Base-by-base conservation (phyloP, 2,329 filamentous ascomycete species). In the Periconia macrospinosa region DNA sequence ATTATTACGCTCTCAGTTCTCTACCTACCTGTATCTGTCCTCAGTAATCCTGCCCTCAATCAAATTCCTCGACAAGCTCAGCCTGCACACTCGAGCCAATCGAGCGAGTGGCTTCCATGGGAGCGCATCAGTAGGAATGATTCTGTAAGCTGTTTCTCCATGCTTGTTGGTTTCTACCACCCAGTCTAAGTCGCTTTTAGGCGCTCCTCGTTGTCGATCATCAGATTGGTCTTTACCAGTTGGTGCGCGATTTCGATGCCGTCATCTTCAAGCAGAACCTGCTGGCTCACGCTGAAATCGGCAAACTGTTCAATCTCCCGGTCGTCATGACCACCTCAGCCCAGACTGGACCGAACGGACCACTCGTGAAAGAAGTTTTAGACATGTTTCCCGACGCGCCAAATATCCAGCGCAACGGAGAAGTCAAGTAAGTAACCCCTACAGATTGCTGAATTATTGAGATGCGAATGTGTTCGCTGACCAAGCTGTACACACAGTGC, bases 261-360 rank as follows among this genome's bases (percentile, higher is more conserved):
- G 83, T 80, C 11, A 78, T 86, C 37, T 92, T 83, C 78, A 80
- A 82, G 55, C 82, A 87, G 67, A 83, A 83, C 70, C 84, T 91
- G 58, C 74, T 89, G 41, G 88, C 85, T 1, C 88, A 91, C 61
- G 82, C 87, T 15, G 82, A 82, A 5, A 68, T 91, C 2, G 87
- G 83, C 50, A 82, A 85, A 49, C 74, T 85, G 49, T 92, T 91
- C 65, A 74, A 86, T 62, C 68, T 90, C 2, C 88, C 89, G 3
- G 83, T 87, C 6, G 78, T 92, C 53, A 71, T 92, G 76, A 88
- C 86, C 9, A 88, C 85, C 7, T 91, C 87, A 7, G 85, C 87
- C 2, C 81, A 91, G 62, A 75, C 70, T 41, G 88, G 88, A 3
- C 88, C 88, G 43, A 92, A 91, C 68, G 88, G 89, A 1, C 84